A percentile compares a stretch with the other conserved stretches of the same genome.
Conservation (phyloP, 768 basidiomycete species). For the Calocybe cyanea region DNA sequence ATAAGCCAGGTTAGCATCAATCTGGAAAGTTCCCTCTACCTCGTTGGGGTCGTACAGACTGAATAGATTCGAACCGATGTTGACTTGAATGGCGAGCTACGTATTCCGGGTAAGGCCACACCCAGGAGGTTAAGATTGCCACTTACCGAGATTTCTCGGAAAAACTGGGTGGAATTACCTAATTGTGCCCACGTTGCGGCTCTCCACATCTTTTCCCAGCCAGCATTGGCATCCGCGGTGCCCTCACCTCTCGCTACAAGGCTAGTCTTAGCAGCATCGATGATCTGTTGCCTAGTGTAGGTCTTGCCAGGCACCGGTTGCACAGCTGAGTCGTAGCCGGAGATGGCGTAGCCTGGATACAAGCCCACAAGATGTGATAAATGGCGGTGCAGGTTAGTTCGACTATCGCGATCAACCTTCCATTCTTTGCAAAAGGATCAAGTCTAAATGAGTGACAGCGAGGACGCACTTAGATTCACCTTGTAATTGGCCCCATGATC, state of each 20-base stretch:
- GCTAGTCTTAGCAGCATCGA: constrained; percentile 54
- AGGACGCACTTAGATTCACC: constrained; percentile 35
- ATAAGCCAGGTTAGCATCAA: constrained; percentile 73
- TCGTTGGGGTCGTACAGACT: constrained; percentile 54
- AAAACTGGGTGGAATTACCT: constrained; percentile 50
- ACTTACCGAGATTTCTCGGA: constrained; percentile 60
- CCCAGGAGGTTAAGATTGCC: too few species aligned
- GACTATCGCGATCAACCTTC: constrained; percentile 69
- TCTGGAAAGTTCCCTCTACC: constrained; percentile 62
- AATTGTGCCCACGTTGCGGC: constrained; percentile 76
- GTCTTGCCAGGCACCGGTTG: too few species aligned
- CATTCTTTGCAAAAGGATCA: constrained; percentile 50
- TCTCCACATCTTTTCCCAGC: constrained; percentile 81
- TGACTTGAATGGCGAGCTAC: constrained; percentile 56
- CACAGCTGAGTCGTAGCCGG: constrained; percentile 44
- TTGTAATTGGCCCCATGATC: constrained; percentile 76
- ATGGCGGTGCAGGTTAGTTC: constrained; percentile 67
- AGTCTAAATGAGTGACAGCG: not conserved
- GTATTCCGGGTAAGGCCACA: too few species aligned
- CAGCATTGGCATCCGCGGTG: constrained; percentile 68
- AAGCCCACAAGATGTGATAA: constrained; percentile 72
- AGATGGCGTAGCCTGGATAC: constrained; percentile 71
- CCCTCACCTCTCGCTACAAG: constrained; percentile 68
- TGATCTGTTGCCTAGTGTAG: constrained; percentile 52
- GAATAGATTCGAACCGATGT: constrained; percentile 64